Base-by-base conservation (phyloP, 768 basidiomycete species). In the Hydnomerulius pinastri region DNA sequence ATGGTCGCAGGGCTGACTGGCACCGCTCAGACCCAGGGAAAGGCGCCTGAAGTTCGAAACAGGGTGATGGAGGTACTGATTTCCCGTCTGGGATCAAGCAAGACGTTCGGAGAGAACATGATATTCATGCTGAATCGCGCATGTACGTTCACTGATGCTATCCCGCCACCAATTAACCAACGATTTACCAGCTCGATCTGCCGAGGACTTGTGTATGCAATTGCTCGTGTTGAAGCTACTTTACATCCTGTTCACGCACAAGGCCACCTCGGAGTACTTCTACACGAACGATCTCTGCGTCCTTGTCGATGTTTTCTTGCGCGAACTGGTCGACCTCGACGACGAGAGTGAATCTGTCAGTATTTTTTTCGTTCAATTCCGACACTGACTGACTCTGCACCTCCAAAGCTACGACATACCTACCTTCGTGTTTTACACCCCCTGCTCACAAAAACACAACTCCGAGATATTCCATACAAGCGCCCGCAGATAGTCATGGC, bases 61-160 rank as follows among this genome's bases (percentile, higher is more conserved):
- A 79, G 92, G 20, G 86, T 99, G 2, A 69, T 98, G 44, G 77
- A 82, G 18, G 85, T 96, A 0, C 75, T 99, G 20, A 87, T 91
- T 76, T 77, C 87, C n/a, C 83, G 94, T 17, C 70, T 91, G 23
- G 86, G 88, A 4, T 83, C 82, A n/a, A 90, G 85, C 69, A 91
- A 90, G 74, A 97, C 97, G 1, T 97, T 99, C 62, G 94, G 95
- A 4, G 95, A 94, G 72, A 99, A 98, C 65, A 82, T 99, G 78
- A 98, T 99, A 49, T 99, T 98, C 69, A 99, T 99, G 90, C 75
- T 99, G 38, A 98, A 99, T 62, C 85, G 97, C 51, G 90, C 95
- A 38, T 80, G 94, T 95, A 63, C 60, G 90, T 77, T 11, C 30
- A 29, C 15, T 30, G 1, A n/a, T 47, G 15, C 6, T 5, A 15